Conservation (phyloP, 257 asterid species). For the Primulina eburnea region DNA sequence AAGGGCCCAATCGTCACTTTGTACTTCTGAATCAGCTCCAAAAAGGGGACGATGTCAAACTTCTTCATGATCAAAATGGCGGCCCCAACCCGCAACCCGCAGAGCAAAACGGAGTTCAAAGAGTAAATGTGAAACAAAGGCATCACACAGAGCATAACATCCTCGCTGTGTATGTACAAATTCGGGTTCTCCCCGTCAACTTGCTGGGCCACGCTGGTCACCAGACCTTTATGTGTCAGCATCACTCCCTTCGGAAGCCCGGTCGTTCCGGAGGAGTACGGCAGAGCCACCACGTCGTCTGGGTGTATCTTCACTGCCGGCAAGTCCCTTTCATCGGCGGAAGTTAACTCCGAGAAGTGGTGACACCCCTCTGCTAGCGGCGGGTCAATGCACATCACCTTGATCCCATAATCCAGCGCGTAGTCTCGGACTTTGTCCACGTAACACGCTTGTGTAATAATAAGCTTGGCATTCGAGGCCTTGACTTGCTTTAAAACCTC, state of each 20-base stretch:
- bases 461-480: conserved; percentile 58
- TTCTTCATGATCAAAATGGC: conserved; percentile 77
- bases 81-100: conserved; percentile 92
- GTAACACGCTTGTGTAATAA: conserved; percentile 52
- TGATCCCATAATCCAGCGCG: conserved; percentile 40
- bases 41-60: conserved; percentile 61
- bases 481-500: conserved; percentile 73
- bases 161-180: conserved; percentile 68
- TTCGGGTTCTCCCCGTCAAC: conserved; percentile 94
- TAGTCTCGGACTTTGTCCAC: conserved; percentile 52
- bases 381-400: conserved; percentile 45
- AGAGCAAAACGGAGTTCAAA: conserved; percentile 63
- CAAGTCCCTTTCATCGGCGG: conserved; percentile 47
- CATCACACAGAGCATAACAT: conserved; percentile 71
- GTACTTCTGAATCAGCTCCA: conserved; percentile 69
- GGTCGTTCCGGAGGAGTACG: conserved; percentile 93
- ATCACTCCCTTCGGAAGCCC: conserved; percentile 96
- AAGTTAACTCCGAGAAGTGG: conserved; percentile 46
- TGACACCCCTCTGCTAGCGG: conserved; percentile 45
- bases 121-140: conserved; percentile 86
- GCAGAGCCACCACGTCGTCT: conserved; percentile 84
- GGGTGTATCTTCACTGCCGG: conserved; percentile 55
- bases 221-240: conserved; percentile 84
- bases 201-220: conserved; percentile 86
- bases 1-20: conserved; percentile 83